A percentile compares a stretch with the other conserved stretches of the same genome.
Conservation (phyloP, 2,329 filamentous ascomycete genomes). For the Aureobasidium pullulans region DNA sequence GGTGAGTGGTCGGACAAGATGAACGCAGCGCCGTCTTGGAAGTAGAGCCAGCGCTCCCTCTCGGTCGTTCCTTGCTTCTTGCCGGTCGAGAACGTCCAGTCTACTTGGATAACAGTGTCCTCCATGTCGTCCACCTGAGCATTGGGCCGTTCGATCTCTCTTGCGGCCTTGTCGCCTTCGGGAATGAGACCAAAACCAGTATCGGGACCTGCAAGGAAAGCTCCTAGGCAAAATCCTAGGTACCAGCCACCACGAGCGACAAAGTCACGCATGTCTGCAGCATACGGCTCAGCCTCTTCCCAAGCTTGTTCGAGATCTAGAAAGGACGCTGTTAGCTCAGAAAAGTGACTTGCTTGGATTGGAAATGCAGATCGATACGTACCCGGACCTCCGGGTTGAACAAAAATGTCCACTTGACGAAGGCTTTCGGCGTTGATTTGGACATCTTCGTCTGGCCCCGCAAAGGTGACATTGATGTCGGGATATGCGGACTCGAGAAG, state of each 20-base stretch:
- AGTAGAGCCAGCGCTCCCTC: not conserved
- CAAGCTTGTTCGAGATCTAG: not conserved
- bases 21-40: not conserved
- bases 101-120: not conserved
- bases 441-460: not conserved
- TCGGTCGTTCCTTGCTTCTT: not conserved
- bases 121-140: not conserved
- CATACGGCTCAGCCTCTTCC: not conserved
- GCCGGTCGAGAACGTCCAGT: not conserved
- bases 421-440: not conserved
- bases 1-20: not conserved
- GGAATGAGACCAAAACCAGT: not conserved
- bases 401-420: not conserved
- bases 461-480: not conserved
- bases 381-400: not conserved
- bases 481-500: not conserved
- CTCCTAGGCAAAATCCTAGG: not conserved
- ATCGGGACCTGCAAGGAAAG: not conserved
- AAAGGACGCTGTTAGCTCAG: too few relatives aligned
- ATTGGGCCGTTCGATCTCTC: not conserved
- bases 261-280: not conserved
- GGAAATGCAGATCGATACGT: not conserved
- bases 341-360: too few relatives aligned
- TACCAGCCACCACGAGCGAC: not conserved
- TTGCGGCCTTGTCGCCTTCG: not conserved